A percentile compares a stretch with the other conserved stretches of the same genome.
phyloP scores from a whole-genome alignment of 495 filamentous ascomycete genomes.

The Margaritispora aquatica region DNA sequence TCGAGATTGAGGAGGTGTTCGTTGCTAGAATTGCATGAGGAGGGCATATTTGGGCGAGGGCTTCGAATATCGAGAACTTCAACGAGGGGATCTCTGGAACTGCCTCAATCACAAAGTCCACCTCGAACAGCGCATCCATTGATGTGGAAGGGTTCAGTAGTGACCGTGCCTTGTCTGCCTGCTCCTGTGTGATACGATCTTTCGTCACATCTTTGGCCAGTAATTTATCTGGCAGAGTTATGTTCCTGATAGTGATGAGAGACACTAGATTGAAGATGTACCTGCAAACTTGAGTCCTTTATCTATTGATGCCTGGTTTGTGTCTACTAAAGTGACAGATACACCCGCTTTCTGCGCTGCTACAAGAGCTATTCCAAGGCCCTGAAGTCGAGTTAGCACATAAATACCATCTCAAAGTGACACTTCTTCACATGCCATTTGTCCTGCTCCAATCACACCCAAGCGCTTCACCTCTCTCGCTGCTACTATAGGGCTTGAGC shows the following conservation, averaged over 20 bases:
- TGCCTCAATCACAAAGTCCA: conserved; percentile 98
- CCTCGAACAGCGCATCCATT: conserved; percentile 70
- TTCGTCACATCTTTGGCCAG: conserved; percentile 90
- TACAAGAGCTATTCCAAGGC: conserved; percentile 92
- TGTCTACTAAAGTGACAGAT: conserved; percentile 84
- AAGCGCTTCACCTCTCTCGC: conserved; percentile 79
- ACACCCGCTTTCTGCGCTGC: conserved; percentile 80
- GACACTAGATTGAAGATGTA: conserved; percentile 27
- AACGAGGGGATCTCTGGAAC: conserved; percentile 88
- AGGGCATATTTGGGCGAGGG: conserved; percentile 78
- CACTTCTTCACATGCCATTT: conserved; percentile 61
- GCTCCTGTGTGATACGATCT: conserved; percentile 68
- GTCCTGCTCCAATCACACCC: conserved; percentile 91
- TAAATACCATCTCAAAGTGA: background rate
- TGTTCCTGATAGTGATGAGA: background rate
- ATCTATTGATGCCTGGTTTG: conserved; percentile 76
- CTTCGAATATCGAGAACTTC: conserved; percentile 82
- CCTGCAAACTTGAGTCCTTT: conserved; percentile 90
- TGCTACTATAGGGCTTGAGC: conserved; percentile 40
- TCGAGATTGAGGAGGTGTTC: conserved; percentile 95
- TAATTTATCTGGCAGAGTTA: conserved; percentile 64
- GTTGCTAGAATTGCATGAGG: conserved; percentile 88
- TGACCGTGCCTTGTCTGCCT: conserved; percentile 62
- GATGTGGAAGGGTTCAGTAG: conserved; percentile 64
- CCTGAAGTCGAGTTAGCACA: conserved; percentile 43